A percentile compares a stretch with the other conserved stretches of the same genome.
Conservation (phyloP, 495 filamentous ascomycete species). For the Neurospora discreta region DNA sequence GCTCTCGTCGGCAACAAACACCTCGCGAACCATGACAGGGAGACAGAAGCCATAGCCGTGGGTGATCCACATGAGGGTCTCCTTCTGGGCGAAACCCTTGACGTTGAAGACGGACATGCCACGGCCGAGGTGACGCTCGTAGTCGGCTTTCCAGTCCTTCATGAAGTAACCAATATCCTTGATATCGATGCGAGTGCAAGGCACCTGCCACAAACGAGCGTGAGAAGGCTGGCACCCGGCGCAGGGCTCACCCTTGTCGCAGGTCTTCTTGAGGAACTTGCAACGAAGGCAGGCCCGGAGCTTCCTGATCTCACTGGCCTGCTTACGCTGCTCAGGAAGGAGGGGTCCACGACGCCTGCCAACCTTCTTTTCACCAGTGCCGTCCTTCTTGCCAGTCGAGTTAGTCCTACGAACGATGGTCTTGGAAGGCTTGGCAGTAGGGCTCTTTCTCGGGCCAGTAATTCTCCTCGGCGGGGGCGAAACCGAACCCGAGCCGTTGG, state of each 20-base stretch:
- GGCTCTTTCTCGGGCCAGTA: conserved; percentile 58
- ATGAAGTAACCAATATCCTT: conserved; percentile 95
- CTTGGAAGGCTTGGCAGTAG: conserved; percentile 69
- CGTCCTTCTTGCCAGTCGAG: conserved; percentile 63
- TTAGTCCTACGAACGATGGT: conserved; percentile 60
- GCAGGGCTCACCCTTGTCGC: conserved; percentile 90
- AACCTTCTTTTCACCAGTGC: conserved; percentile 70
- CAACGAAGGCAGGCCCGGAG: conserved; percentile 85
- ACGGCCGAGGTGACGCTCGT: conserved; percentile 75
- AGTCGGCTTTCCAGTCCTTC: conserved; percentile 96
- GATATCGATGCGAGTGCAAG: conserved; percentile 91
- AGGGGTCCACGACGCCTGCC: conserved; percentile 78
- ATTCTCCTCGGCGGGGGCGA: conserved; percentile 55
- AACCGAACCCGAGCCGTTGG: conserved; percentile 48
- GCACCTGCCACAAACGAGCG: conserved; percentile 87
- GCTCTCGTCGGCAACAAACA: conserved; percentile 80
- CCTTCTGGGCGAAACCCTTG: conserved; percentile 76
- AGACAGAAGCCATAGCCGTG: conserved; percentile 85
- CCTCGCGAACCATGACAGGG: conserved; percentile 80
- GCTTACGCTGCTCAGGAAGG: conserved; percentile 85
- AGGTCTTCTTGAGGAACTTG: conserved; percentile 97
- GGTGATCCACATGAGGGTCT: conserved; percentile 69
- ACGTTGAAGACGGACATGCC: conserved; percentile 87
- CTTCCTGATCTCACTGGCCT: conserved; percentile 89
- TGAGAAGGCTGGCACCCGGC: conserved; percentile 87